Percentiles rank a stretch among this genome's conserved stretches.
phyloP scores from a whole-genome alignment of 768 basidiomycete genomes.

The Coprinellus aureogranulatus region DNA sequence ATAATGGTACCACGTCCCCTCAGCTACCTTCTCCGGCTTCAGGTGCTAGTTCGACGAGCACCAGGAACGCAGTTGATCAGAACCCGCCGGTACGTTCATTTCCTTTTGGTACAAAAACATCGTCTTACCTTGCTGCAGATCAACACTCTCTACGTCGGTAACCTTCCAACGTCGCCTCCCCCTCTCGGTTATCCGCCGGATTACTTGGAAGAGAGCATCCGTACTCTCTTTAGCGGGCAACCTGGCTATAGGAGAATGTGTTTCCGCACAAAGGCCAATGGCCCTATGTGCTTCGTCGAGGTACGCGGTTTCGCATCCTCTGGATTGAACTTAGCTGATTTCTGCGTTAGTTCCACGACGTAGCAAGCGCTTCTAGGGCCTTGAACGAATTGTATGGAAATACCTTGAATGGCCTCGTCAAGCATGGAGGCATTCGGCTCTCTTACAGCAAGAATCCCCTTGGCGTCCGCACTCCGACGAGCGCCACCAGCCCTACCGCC shows the following conservation, averaged over 20 bases:
- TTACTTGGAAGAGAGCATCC: slow-evolving; percentile 82
- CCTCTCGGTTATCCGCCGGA: slow-evolving; percentile 72
- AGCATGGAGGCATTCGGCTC: slow-evolving; percentile 91
- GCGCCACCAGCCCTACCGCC: slow-evolving; percentile 35
- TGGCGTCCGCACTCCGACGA: slow-evolving; percentile 83
- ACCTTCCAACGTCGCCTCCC: slow-evolving; percentile 79
- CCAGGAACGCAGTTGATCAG: slow-evolving; percentile 66
- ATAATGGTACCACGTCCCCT: slow-evolving; percentile 60
- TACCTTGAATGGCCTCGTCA: slow-evolving; percentile 87
- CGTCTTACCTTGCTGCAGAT: slow-evolving; percentile 46
- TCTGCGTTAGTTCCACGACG: slow-evolving; percentile 78
- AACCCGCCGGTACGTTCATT: slow-evolving; percentile 77
- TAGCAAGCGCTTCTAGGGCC: slow-evolving; percentile 79
- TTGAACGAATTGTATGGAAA: slow-evolving; percentile 88
- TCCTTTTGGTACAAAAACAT: background rate
- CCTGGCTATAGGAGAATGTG: slow-evolving; percentile 89
- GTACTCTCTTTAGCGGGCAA: slow-evolving; percentile 75
- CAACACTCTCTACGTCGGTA: slow-evolving; percentile 99
- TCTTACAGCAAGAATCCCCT: slow-evolving; percentile 98
- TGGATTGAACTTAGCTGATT: slow-evolving; percentile 12
- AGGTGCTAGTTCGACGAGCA: slow-evolving; percentile 49
- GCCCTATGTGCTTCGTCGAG: slow-evolving; percentile 99
- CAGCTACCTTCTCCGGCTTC: slow-evolving; percentile 77
- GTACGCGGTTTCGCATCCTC: slow-evolving; percentile 35
- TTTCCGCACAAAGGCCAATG: slow-evolving; percentile 94